Evolutionary conservation across 352 stramenopile genomes (phyloP).

Genomic region (Plasmopara halstedii): DNA sequence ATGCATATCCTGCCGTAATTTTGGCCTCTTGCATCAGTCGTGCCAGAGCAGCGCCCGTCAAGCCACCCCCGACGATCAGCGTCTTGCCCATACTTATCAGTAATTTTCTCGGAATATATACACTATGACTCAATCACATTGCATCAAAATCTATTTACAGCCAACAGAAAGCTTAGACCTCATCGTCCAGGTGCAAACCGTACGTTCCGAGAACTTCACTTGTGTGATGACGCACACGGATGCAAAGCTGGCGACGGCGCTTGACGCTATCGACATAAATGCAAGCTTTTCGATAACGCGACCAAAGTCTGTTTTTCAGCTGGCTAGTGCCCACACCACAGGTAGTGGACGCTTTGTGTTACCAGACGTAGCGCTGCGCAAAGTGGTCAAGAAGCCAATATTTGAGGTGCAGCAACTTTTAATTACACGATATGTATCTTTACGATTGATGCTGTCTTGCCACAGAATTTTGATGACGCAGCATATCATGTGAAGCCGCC

Average conservation of each 20-base stretch:
- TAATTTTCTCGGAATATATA: background rate
- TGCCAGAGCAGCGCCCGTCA: slow-evolving; percentile 47
- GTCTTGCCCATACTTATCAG: slow-evolving; percentile 19
- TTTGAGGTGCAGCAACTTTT: slow-evolving; percentile 41
- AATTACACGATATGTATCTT: slow-evolving; percentile 1
- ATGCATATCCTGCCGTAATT: slow-evolving; percentile 18
- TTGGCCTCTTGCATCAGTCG: slow-evolving; percentile 45
- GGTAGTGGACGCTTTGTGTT: slow-evolving; percentile 31
- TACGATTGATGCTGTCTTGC: background rate
- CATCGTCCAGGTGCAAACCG: slow-evolving; percentile 20
- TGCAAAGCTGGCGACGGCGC: slow-evolving; percentile 13
- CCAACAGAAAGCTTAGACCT: slow-evolving; percentile 13
- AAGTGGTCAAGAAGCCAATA: slow-evolving; percentile 57
- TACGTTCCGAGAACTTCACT: slow-evolving; percentile 11
- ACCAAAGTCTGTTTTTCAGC: slow-evolving; percentile 32
- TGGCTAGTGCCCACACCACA: slow-evolving; percentile 21
- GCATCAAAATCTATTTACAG: slow-evolving; percentile 18
- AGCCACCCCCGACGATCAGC: slow-evolving; percentile 52
- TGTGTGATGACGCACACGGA: slow-evolving; percentile 18
- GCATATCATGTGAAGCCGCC: slow-evolving; percentile 61
- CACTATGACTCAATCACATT: slow-evolving; percentile 11
- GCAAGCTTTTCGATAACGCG: slow-evolving; percentile 17
- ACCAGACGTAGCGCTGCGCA: slow-evolving; percentile 52
- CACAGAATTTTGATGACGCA: slow-evolving; percentile 66
- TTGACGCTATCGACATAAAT: slow-evolving; percentile 25